Evolutionary conservation across 2,329 filamentous ascomycete genomes (phyloP).

Genomic region (Myriosclerotinia curreyana): DNA sequence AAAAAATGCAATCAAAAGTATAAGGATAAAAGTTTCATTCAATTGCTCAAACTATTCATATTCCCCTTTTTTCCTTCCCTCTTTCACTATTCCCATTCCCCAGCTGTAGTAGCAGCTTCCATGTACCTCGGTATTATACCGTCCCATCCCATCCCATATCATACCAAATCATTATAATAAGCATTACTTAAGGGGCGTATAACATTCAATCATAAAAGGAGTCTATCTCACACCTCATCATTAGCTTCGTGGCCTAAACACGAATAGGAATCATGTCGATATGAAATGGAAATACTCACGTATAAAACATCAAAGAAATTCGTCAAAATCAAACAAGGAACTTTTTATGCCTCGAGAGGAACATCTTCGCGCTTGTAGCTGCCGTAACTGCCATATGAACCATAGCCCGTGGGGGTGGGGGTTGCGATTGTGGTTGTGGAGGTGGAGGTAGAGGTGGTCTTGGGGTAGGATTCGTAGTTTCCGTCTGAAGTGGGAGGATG

Average conservation of each 20-base stretch:
- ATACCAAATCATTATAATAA: slow-evolving; percentile 12
- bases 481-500: not conserved
- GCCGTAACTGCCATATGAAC: slow-evolving; percentile 16
- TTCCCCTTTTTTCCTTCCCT: not conserved
- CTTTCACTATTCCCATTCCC: not conserved
- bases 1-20: not conserved
- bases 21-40: not conserved
- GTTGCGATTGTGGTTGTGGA: not conserved
- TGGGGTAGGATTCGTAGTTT: slow-evolving; percentile 10
- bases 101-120: slow-evolving; percentile 10
- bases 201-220: slow-evolving; percentile 24
- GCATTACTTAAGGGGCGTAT: slow-evolving; percentile 19
- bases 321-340: not conserved
- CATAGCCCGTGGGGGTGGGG: slow-evolving; percentile 17
- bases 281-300: not conserved
- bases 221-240: not conserved
- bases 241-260: too few relatives aligned
- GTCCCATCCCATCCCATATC: not conserved
- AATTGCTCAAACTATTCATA: not conserved
- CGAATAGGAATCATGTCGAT: not conserved
- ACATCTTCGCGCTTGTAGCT: slow-evolving; percentile 14
- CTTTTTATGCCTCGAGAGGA: not conserved
- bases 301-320: slow-evolving; percentile 16
- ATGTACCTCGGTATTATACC: not conserved
- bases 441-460: slow-evolving; percentile 2